phyloP scores from a whole-genome alignment of 2,329 filamentous ascomycete genomes.

The Bisporella sp. region DNA sequence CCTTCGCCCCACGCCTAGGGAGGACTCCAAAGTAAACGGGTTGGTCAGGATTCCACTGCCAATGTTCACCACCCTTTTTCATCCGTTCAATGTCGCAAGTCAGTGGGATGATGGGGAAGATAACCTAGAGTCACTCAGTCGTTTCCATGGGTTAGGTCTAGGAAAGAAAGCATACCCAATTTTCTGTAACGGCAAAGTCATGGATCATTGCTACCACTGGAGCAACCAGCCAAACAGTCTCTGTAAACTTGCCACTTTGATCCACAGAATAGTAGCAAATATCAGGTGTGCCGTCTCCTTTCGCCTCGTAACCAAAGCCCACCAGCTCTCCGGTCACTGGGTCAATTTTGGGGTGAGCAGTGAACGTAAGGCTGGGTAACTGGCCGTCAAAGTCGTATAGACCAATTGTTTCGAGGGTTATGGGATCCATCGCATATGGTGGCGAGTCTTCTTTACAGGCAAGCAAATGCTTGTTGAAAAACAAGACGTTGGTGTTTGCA shows the following conservation, averaged over 20 bases:
- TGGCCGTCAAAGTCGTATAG: slow-evolving; percentile 42
- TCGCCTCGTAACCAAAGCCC: slow-evolving; percentile 43
- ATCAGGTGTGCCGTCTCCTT: slow-evolving; percentile 35
- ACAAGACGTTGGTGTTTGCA: slow-evolving; percentile 51
- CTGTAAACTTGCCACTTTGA: slow-evolving; percentile 33
- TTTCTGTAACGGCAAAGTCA: slow-evolving; percentile 38
- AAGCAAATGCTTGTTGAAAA: slow-evolving; percentile 46
- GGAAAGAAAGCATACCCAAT: slow-evolving; percentile 23
- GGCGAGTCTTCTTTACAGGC: slow-evolving; percentile 46
- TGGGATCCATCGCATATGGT: slow-evolving; percentile 39
- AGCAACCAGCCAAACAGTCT: slow-evolving; percentile 39
- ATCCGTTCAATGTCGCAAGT: slow-evolving; percentile 37
- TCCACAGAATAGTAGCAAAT: slow-evolving; percentile 38
- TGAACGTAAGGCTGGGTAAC: slow-evolving; percentile 38
- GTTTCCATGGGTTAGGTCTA: no score
- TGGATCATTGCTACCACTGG: slow-evolving; percentile 45
- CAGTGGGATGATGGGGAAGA: slow-evolving; percentile 39
- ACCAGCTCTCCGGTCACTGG: slow-evolving; percentile 42
- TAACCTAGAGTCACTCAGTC: slow-evolving; percentile 6
- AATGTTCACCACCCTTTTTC: slow-evolving; percentile 39
- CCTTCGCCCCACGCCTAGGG: slow-evolving; percentile 38
- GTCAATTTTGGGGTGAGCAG: slow-evolving; percentile 45
- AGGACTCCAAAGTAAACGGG: slow-evolving; percentile 45
- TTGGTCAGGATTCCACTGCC: slow-evolving; percentile 45
- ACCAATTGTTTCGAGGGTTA: slow-evolving; percentile 41